phyloP scores from a whole-genome alignment of 2,329 filamentous ascomycete species.

The Coleophoma eucalyptorum region DNA sequence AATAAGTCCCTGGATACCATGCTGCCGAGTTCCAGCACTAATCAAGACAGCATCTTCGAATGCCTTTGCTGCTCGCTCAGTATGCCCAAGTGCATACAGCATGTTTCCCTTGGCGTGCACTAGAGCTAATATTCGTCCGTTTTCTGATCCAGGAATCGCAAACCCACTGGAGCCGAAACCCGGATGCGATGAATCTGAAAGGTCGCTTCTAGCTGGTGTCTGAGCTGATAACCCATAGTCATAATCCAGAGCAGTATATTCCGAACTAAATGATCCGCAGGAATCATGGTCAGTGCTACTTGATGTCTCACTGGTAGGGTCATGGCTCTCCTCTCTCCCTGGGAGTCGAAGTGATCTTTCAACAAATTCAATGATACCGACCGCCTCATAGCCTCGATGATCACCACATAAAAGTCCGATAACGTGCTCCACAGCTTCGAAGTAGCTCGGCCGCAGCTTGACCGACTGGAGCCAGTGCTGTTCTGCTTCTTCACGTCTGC shows the following conservation, averaged over 20 bases:
- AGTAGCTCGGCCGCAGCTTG: conserved; percentile 77
- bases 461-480: conserved; percentile 83
- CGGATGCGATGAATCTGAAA: conserved; percentile 16
- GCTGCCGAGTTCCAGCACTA: conserved; percentile 67
- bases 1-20: conserved; percentile 75
- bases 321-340: conserved; percentile 41
- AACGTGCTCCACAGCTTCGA: conserved; percentile 93
- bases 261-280: conserved; percentile 16
- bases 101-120: conserved; percentile 99
- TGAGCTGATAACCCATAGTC: conserved; percentile 17
- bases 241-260: conserved; percentile 22
- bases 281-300: conserved; percentile 39
- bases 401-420: conserved; percentile 81
- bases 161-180: conserved; percentile 80
- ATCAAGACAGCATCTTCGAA: conserved; percentile 96
- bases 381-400: conserved; percentile 77
- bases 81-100: conserved; percentile 85
- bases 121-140: conserved; percentile 87
- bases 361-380: conserved; percentile 82
- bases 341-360: conserved; percentile 64
- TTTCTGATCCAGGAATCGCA: conserved; percentile 78
- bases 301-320: conserved; percentile 56
- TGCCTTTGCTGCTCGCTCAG: conserved; percentile 73
- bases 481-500: conserved; percentile 79
- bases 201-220: conserved; percentile 11